These are phyloP conservation scores for Botrytis pseudocinerea DNA, from an alignment of 2,329 filamentous ascomycete species.

Conservation along the genomic window DNA sequence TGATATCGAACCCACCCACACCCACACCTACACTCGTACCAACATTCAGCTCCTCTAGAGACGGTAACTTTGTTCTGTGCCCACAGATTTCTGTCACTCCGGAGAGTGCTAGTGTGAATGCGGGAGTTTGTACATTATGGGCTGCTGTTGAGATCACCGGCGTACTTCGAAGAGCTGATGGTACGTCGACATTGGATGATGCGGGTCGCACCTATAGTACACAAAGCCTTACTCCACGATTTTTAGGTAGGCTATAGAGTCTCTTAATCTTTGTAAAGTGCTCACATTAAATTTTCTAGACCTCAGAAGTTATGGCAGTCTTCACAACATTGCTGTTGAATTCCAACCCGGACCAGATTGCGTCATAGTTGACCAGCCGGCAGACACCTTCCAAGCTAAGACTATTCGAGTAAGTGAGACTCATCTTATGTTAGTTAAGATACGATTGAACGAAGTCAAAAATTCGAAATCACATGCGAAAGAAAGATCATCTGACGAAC, in stretches of 20 bases:
- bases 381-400: slow-evolving; percentile 34
- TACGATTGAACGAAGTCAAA: slow-evolving; percentile 32
- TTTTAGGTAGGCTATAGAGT: slow-evolving; percentile 9
- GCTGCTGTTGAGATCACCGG: slow-evolving; percentile 43
- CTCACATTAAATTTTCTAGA: slow-evolving; percentile 24
- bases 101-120: slow-evolving; percentile 38
- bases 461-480: slow-evolving; percentile 36
- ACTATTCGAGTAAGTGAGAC: slow-evolving; percentile 34
- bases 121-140: slow-evolving; percentile 40
- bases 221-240: slow-evolving; percentile 14
- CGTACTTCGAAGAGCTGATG: slow-evolving; percentile 32
- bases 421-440: slow-evolving; percentile 38
- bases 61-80: slow-evolving; percentile 31
- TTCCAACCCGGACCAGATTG: slow-evolving; percentile 34
- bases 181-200: slow-evolving; percentile 20
- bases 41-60: not conserved
- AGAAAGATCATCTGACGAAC: slow-evolving; percentile 50
- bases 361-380: slow-evolving; percentile 36
- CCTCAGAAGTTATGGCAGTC: slow-evolving; percentile 30
- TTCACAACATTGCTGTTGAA: slow-evolving; percentile 39
- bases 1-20: slow-evolving; percentile 9
- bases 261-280: not conserved
- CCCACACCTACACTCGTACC: not conserved
- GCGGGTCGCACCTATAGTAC: not conserved
- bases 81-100: slow-evolving; percentile 40